phyloP scores from a whole-genome alignment of 2,329 filamentous ascomycete genomes.

The Fusarium anthophilum region DNA sequence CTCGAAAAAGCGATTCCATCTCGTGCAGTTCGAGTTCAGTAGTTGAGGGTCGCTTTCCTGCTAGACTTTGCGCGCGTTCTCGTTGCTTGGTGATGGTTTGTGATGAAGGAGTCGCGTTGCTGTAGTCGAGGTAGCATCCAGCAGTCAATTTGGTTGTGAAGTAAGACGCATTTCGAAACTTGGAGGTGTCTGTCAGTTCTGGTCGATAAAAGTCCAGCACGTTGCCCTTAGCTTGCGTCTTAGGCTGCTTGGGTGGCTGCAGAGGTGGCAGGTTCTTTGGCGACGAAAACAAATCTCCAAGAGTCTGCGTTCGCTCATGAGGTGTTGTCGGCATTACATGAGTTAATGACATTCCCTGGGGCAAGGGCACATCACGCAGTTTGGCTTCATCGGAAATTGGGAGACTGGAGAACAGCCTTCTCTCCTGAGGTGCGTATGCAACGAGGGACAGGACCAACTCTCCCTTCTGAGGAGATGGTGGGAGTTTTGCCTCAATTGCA shows the following conservation, averaged over 20 bases:
- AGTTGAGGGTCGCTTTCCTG: conserved; percentile 65
- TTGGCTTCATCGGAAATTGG: conserved; percentile 51
- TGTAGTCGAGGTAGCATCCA: conserved; percentile 76
- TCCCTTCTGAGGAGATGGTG: conserved; percentile 53
- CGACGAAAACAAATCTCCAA: conserved; percentile 79
- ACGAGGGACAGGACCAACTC: conserved; percentile 77
- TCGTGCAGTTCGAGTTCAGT: conserved; percentile 69
- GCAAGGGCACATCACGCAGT: conserved; percentile 63
- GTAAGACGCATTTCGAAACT: conserved; percentile 67
- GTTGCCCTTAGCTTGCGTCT: conserved; percentile 72
- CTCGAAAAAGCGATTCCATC: conserved; percentile 78
- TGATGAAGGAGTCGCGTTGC: conserved; percentile 67
- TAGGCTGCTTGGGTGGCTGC: conserved; percentile 76
- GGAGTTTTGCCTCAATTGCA: conserved; percentile 52
- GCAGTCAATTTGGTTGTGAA: conserved; percentile 72
- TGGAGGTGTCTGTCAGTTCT: conserved; percentile 64
- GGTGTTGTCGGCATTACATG: conserved; percentile 47
- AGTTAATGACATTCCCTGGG: conserved; percentile 72
- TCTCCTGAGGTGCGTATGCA: conserved; percentile 77
- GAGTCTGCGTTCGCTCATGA: conserved; percentile 66
- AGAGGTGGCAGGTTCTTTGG: conserved; percentile 71
- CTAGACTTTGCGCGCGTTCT: conserved; percentile 75
- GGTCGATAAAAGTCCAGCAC: conserved; percentile 63
- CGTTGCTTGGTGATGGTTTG: conserved; percentile 71
- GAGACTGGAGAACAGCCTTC: conserved; percentile 87